A percentile compares a stretch with the other conserved stretches of the same genome.
Conservation (phyloP, 768 basidiomycete genomes). For the Filobasidium floriforme region DNA sequence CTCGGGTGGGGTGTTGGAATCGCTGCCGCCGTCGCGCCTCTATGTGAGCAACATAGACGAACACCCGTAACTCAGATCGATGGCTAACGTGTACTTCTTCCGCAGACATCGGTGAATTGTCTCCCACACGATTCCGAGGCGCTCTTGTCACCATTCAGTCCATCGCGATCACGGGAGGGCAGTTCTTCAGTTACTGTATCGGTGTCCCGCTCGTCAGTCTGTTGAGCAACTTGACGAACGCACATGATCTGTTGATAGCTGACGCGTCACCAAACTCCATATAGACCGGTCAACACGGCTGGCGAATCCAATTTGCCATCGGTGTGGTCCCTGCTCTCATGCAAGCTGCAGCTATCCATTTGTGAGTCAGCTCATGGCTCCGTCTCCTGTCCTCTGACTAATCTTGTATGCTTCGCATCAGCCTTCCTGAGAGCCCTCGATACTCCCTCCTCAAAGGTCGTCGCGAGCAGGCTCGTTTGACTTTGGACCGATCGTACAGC, state of each 20-base stretch:
- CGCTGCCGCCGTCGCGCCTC: conserved; percentile 17
- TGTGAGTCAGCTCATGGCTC: conserved; percentile 8
- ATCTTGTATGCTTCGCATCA: too few relatives aligned
- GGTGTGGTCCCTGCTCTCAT: conserved; percentile 30
- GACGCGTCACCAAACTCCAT: too few relatives aligned
- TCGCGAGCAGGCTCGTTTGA: conserved; percentile 7
- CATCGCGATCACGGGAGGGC: conserved; percentile 33
- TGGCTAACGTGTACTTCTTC: too few relatives aligned
- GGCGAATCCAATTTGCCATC: conserved; percentile 35
- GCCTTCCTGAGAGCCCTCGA: conserved; percentile 20
- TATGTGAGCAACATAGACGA: too few relatives aligned
- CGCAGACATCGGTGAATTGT: conserved; percentile 20
- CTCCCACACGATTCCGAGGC: conserved; percentile 17
- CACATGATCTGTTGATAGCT: too few relatives aligned
- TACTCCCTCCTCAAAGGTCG: conserved; percentile 15
- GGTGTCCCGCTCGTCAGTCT: conserved; percentile 32
- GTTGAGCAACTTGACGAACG: too few relatives aligned
- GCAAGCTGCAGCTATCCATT: conserved; percentile 26
- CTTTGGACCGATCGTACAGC: conserved; percentile 11
- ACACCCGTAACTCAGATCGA: too few relatives aligned
- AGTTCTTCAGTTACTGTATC: conserved; percentile 32
- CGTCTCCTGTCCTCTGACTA: too few relatives aligned
- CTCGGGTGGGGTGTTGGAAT: conserved; percentile 22
- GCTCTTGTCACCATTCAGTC: conserved; percentile 35
- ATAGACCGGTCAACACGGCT: conserved; percentile 27